Percentiles rank a stretch among this genome's conserved stretches.
phyloP scores from a whole-genome alignment of 257 asterid genomes.

The Echites panduratus region DNA sequence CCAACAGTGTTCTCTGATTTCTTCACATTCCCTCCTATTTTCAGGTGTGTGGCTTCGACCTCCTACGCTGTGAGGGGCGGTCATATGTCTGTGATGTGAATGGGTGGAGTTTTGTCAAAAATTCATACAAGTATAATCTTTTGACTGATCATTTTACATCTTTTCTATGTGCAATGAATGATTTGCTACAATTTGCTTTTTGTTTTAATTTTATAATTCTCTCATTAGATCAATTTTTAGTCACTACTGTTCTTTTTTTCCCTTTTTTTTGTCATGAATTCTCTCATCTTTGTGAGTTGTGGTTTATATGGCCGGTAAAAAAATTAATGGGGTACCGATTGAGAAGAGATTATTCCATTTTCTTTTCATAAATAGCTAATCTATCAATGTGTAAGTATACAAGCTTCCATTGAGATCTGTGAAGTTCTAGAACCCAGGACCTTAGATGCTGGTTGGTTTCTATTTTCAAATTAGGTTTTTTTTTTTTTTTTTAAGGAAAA shows the following conservation, averaged over 20 bases:
- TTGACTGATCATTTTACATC: background rate
- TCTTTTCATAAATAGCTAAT: no score
- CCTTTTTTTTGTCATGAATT: background rate
- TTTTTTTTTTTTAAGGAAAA: no score
- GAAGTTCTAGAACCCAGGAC: no score
- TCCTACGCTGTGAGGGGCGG: conserved; percentile 93
- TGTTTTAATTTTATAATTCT: background rate
- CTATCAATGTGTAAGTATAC: no score
- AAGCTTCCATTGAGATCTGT: no score
- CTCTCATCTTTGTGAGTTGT: background rate
- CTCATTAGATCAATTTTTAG: background rate
- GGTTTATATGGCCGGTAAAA: background rate
- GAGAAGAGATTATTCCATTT: background rate
- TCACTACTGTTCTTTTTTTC: background rate
- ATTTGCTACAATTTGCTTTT: background rate
- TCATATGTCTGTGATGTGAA: conserved; percentile 98
- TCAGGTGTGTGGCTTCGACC: conserved; percentile 99
- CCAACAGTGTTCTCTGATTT: background rate
- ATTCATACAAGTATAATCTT: conserved; percentile 73
- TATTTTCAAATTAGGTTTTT: no score
- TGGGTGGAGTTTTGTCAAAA: conserved; percentile 98
- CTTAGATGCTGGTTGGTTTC: no score
- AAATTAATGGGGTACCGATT: background rate
- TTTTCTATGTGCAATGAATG: background rate
- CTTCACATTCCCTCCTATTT: conserved; percentile 4